Conservation (phyloP, 1,284 basidiomycete genomes). For the Rhodofomes roseus region DNA sequence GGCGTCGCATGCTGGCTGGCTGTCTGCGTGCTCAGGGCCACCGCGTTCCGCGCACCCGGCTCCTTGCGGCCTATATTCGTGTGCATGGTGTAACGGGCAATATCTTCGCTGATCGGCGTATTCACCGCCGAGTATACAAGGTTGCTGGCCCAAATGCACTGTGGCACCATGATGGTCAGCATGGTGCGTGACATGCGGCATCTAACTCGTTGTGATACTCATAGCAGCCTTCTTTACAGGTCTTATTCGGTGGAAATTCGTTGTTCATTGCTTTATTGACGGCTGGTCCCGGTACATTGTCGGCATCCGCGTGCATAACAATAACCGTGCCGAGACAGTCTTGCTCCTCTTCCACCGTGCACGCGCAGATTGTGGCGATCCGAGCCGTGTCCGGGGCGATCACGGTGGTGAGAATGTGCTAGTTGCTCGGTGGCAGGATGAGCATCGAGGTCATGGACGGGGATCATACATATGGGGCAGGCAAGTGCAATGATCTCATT, state of each 20-base stretch:
- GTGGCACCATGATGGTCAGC: conserved; percentile 32
- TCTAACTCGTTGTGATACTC: not conserved
- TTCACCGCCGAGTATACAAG: conserved; percentile 17
- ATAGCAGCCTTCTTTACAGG: not conserved
- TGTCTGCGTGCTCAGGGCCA: conserved; percentile 12
- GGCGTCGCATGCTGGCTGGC: conserved; percentile 22
- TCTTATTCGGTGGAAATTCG: conserved; percentile 30
- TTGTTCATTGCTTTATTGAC: conserved; percentile 35
- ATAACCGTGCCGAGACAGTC: conserved; percentile 27
- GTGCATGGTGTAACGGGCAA: conserved; percentile 14
- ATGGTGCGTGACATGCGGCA: conserved; percentile 20
- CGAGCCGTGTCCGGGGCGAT: conserved; percentile 29
- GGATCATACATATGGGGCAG: conserved; percentile 36
- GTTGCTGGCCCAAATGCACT: conserved; percentile 28
- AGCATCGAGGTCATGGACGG: conserved; percentile 13
- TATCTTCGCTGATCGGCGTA: conserved; percentile 14
- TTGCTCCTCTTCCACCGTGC: conserved; percentile 21
- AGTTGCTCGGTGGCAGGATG: conserved; percentile 28
- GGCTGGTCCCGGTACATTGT: conserved; percentile 27
- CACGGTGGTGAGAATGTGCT: conserved; percentile 30
- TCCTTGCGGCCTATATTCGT: conserved; percentile 13
- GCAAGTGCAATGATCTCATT: conserved; percentile 18
- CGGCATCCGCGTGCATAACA: conserved; percentile 20
- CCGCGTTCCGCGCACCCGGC: conserved; percentile 9
- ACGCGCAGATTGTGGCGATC: conserved; percentile 18